A percentile compares a stretch with the other conserved stretches of the same genome.
These are phyloP conservation scores for Litsea cubeba DNA, from an alignment of 164 flowering plant species.

Conservation along the genomic window DNA sequence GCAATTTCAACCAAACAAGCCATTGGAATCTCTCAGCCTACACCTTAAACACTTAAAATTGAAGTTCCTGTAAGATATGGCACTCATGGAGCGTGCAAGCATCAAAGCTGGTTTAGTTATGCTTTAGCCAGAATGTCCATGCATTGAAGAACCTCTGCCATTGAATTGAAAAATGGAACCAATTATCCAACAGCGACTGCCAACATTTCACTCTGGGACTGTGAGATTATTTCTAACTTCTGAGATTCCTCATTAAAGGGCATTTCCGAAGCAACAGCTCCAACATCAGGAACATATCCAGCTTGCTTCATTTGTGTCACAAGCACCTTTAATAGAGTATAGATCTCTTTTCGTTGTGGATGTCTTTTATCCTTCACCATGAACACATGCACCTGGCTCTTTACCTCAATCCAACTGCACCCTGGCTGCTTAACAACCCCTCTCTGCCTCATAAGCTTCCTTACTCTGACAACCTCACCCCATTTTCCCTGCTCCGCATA, in stretches of 20 bases:
- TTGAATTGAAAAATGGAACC: background rate
- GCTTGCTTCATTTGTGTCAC: slow-evolving; percentile 12
- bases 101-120: background rate
- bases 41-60: background rate
- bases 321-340: slow-evolving; percentile 14
- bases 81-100: background rate
- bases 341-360: slow-evolving; percentile 21
- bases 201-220: slow-evolving; percentile 3
- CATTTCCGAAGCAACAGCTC: background rate
- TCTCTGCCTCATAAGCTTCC: slow-evolving; percentile 22
- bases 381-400: slow-evolving; percentile 24
- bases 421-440: slow-evolving; percentile 36
- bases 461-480: slow-evolving; percentile 16
- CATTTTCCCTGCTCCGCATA: slow-evolving; percentile 22
- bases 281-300: slow-evolving; percentile 13
- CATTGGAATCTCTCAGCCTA: background rate
- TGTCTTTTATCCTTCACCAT: slow-evolving; percentile 32
- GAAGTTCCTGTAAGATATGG: background rate
- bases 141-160: background rate
- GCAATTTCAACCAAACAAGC: background rate
- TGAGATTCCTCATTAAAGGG: background rate
- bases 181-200: background rate
- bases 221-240: background rate
- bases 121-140: background rate
- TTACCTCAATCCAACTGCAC: slow-evolving; percentile 29